Conservation (phyloP, 257 asterid species). For the Gentiana dahurica region DNA sequence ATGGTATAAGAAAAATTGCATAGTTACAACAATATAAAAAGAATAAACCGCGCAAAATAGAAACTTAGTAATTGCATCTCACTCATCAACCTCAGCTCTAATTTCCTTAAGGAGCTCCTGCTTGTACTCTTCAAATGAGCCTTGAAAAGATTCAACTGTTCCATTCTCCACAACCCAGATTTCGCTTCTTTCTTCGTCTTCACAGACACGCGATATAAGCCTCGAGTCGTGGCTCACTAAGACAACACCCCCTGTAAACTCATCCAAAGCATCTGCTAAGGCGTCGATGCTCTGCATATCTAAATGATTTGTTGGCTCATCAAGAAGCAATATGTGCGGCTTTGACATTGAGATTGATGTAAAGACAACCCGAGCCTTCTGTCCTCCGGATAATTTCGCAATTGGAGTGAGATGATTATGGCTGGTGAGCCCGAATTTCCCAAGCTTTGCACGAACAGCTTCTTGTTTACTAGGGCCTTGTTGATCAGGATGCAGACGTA, state of each 20-base stretch:
- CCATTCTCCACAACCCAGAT: conserved; percentile 64
- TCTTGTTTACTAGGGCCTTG: conserved; percentile 61
- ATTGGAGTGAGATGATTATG: conserved; percentile 64
- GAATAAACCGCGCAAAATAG: too few species aligned
- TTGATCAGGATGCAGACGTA: conserved; percentile 61
- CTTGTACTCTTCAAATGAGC: conserved; percentile 52
- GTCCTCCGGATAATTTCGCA: conserved; percentile 59
- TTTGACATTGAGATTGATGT: conserved; percentile 66
- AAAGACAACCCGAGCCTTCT: conserved; percentile 58
- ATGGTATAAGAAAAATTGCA: too few species aligned
- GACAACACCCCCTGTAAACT: conserved; percentile 61
- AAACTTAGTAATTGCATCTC: conserved; percentile 1
- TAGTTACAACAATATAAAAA: too few species aligned
- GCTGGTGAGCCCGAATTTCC: conserved; percentile 66
- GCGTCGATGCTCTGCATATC: conserved; percentile 79
- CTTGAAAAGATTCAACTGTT: conserved; percentile 41
- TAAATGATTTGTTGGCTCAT: conserved; percentile 66
- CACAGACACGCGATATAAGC: conserved; percentile 55
- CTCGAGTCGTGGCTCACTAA: conserved; percentile 62
- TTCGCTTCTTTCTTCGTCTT: conserved; percentile 46
- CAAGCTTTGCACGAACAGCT: conserved; percentile 62
- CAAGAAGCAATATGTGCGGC: conserved; percentile 54
- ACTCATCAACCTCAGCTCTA: conserved; percentile 49
- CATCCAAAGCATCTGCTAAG: conserved; percentile 60
- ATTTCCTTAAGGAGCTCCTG: conserved; percentile 52